Conservation (phyloP, 2,329 filamentous ascomycete genomes). For the Tetracladium maxilliforme region DNA sequence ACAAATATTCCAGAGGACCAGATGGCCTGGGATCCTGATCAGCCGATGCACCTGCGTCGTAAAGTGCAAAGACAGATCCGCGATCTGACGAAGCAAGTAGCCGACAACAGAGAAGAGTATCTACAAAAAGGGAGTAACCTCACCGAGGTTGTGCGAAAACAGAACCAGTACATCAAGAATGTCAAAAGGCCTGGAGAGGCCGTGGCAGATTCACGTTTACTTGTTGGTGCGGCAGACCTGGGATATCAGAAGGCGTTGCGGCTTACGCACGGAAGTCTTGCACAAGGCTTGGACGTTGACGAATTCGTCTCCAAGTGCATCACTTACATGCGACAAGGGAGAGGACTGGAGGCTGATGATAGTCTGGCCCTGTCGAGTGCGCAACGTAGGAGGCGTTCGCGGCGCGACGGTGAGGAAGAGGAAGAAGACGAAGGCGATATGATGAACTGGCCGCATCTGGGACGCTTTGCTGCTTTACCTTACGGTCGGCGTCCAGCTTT, state of each 20-base stretch:
- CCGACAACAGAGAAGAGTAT: conserved; percentile 59
- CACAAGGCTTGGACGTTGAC: conserved; percentile 72
- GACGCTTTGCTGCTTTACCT: conserved; percentile 61
- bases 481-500: conserved; percentile 60
- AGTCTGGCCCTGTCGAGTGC: conserved; percentile 28
- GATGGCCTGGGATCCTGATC: conserved; percentile 64
- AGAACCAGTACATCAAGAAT: conserved; percentile 48
- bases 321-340: conserved; percentile 64
- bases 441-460: conserved; percentile 77
- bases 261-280: conserved; percentile 56
- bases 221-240: conserved; percentile 69
- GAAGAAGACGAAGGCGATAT: conserved; percentile 59
- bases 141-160: conserved; percentile 46
- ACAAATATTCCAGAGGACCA: too few species aligned
- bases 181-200: conserved; percentile 86
- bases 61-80: conserved; percentile 55
- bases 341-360: conserved; percentile 35
- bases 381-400: conserved; percentile 20
- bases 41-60: conserved; percentile 60
- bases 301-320: conserved; percentile 88
- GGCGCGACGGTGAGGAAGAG: conserved; percentile 33
- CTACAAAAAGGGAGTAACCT: conserved; percentile 53
- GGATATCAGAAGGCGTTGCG: conserved; percentile 65
- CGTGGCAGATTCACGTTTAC: conserved; percentile 73
- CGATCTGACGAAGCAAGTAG: conserved; percentile 41